Percentiles rank a stretch among this genome's conserved stretches.
Evolutionary conservation across 805 yeast genomes (phyloP).

Genomic region (Hanseniaspora hatyaiensis): DNA sequence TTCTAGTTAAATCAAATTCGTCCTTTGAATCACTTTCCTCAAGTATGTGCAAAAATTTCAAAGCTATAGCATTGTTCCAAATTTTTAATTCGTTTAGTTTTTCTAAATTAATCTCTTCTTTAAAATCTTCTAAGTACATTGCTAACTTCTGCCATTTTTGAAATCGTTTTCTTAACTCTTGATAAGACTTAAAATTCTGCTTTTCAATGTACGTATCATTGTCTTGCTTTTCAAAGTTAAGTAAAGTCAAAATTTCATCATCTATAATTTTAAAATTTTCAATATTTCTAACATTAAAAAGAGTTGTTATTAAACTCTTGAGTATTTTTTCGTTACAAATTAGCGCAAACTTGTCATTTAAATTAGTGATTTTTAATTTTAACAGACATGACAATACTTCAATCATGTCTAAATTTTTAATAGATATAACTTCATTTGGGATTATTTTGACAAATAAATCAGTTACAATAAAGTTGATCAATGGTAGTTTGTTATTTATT

Average conservation of each 20-base stretch:
- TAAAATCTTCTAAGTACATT: not conserved
- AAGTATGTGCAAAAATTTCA: slow-evolving; percentile 9
- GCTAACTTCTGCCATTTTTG: not conserved
- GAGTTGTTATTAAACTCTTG: not conserved
- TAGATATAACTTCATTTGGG: not conserved
- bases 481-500: slow-evolving; percentile 7
- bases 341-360: not conserved
- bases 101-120: not conserved
- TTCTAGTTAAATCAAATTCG: too few relatives aligned
- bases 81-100: slow-evolving; percentile 3
- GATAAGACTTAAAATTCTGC: not conserved
- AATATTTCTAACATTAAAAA: slow-evolving; percentile 1
- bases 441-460: slow-evolving; percentile 1
- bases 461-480: slow-evolving; percentile 4
- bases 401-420: not conserved
- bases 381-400: not conserved
- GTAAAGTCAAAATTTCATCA: not conserved
- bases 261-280: not conserved
- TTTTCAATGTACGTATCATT: not conserved
- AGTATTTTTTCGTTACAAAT: not conserved
- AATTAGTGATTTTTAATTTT: not conserved
- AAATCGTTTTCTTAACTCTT: not conserved
- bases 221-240: not conserved
- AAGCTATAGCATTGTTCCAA: slow-evolving; percentile 12
- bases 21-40: too few relatives aligned